Conservation (phyloP, 352 stramenopile species). For the Phytophthora pinifolia region DNA sequence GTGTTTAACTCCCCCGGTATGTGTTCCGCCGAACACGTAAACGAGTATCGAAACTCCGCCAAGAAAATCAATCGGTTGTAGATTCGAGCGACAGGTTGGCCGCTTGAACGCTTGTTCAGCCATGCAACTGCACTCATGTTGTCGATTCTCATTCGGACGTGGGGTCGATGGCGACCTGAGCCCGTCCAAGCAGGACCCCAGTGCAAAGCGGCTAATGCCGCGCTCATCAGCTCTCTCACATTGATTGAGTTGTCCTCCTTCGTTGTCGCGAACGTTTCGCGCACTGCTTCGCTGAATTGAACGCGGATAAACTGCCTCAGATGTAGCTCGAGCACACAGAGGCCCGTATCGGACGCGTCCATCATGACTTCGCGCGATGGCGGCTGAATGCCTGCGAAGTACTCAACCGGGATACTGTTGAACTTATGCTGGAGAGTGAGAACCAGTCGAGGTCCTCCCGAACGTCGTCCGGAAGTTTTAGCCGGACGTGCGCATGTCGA, state of each 20-base stretch:
- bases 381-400: background rate
- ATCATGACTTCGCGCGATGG: slow-evolving; percentile 2
- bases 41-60: slow-evolving; percentile 1
- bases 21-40: slow-evolving; percentile 9
- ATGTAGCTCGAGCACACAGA: slow-evolving; percentile 9
- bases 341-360: slow-evolving; percentile 9
- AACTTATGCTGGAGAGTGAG: background rate
- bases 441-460: background rate
- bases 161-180: background rate
- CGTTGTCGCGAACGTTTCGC: background rate
- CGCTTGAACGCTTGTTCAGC: background rate
- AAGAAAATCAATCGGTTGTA: slow-evolving; percentile 13
- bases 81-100: background rate
- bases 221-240: slow-evolving; percentile 13
- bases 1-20: slow-evolving; percentile 8
- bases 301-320: slow-evolving; percentile 15
- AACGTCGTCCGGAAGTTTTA: background rate
- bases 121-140: slow-evolving; percentile 5
- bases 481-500: background rate
- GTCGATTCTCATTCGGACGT: slow-evolving; percentile 9
- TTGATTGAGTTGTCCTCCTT: slow-evolving; percentile 14
- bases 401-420: slow-evolving; percentile 9
- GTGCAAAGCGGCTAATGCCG: background rate
- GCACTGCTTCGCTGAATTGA: background rate
- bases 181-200: slow-evolving; percentile 1